These are phyloP conservation scores for Curvularia sp. DNA, from an alignment of 2,329 filamentous ascomycete genomes.

Conservation along the genomic window DNA sequence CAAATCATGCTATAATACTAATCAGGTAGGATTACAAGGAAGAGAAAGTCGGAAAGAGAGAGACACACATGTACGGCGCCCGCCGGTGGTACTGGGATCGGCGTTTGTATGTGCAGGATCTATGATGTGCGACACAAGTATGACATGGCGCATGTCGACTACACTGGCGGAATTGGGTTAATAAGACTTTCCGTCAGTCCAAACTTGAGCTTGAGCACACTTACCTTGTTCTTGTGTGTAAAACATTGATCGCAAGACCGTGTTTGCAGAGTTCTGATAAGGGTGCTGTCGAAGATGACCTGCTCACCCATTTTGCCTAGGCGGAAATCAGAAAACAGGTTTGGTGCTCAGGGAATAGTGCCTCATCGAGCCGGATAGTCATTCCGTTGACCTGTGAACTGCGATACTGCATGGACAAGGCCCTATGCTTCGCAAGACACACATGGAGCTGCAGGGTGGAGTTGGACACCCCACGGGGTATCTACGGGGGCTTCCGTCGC, in stretches of 20 bases:
- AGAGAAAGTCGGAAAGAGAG: neutral
- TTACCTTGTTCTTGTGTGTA: neutral
- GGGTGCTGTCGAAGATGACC: slow-evolving; percentile 1
- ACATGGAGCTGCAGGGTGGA: neutral
- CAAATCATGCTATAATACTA: no score
- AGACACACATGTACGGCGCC: neutral
- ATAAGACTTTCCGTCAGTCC: neutral
- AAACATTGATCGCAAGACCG: neutral
- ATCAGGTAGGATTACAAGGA: no score
- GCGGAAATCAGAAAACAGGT: neutral
- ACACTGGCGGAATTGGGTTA: neutral
- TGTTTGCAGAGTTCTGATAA: neutral
- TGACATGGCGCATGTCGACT: neutral
- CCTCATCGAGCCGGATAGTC: neutral
- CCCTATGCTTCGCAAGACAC: neutral
- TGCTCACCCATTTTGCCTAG: neutral
- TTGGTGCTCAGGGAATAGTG: neutral
- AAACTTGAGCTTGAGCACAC: neutral
- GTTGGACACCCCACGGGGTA: neutral
- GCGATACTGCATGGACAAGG: neutral
- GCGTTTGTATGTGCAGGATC: neutral
- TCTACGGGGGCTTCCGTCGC: neutral
- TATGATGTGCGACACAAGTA: neutral
- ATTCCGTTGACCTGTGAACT: neutral
- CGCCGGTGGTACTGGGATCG: neutral